Percentiles rank a stretch among this genome's conserved stretches.
Conservation (phyloP, 1,139 yeast genomes). For the Diutina pseudorugosa region DNA sequence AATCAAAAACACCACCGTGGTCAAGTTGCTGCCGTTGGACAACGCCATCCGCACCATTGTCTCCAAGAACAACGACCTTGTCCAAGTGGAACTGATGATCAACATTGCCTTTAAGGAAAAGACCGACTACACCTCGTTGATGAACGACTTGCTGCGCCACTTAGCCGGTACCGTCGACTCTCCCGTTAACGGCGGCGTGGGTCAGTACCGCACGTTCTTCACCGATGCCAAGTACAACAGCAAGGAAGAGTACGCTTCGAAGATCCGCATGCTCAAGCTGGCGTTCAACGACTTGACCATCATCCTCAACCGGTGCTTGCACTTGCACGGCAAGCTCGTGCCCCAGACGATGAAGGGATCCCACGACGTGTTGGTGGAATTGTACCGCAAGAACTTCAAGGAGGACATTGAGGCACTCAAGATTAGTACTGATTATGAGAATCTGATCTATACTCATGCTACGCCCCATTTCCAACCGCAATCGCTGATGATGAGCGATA, state of each 20-base stretch:
- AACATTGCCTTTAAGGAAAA: slow-evolving; percentile 44
- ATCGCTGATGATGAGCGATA: background rate
- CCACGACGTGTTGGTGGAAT: slow-evolving; percentile 52
- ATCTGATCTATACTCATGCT: background rate
- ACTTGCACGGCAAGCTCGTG: slow-evolving; percentile 58
- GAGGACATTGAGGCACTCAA: slow-evolving; percentile 43
- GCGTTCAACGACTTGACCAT: slow-evolving; percentile 63
- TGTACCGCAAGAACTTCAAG: slow-evolving; percentile 57
- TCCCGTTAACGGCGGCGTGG: slow-evolving; percentile 89
- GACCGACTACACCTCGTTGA: slow-evolving; percentile 34
- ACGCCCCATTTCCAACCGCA: slow-evolving; percentile 1
- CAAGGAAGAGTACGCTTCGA: slow-evolving; percentile 30
- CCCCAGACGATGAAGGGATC: slow-evolving; percentile 44
- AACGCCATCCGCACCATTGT: slow-evolving; percentile 65
- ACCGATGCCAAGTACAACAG: slow-evolving; percentile 25
- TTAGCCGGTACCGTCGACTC: slow-evolving; percentile 85
- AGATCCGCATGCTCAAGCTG: slow-evolving; percentile 37
- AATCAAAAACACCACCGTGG: slow-evolving; percentile 38
- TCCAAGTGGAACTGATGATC: slow-evolving; percentile 54
- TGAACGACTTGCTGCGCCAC: slow-evolving; percentile 64
- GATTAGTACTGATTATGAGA: slow-evolving; percentile 22
- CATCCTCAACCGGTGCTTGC: slow-evolving; percentile 54
- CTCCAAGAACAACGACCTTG: slow-evolving; percentile 59
- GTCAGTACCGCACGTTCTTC: slow-evolving; percentile 67
- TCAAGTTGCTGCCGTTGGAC: slow-evolving; percentile 70